Evolutionary conservation across 495 filamentous ascomycete genomes (phyloP).

Genomic region (Tuber brumale): DNA sequence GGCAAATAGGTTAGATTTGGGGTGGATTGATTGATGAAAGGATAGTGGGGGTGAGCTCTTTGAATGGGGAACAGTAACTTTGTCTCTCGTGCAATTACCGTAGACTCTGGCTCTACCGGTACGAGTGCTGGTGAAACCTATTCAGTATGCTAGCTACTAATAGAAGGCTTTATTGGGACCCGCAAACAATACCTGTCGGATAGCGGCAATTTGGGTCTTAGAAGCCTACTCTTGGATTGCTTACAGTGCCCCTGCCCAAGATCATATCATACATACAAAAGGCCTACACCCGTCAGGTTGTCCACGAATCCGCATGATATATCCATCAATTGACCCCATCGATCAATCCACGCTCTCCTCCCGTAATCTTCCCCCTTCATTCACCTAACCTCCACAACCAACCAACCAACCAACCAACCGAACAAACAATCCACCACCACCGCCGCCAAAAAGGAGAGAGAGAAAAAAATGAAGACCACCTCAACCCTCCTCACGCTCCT

Average conservation of each 20-base stretch:
- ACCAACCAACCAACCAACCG: not conserved
- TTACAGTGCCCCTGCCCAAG: not conserved
- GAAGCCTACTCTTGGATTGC: not conserved
- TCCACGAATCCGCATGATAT: not conserved
- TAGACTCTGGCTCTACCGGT: not conserved
- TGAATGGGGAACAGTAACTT: not conserved
- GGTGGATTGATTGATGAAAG: not conserved
- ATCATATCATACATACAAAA: not conserved
- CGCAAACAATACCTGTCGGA: not conserved
- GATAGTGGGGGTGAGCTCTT: not conserved
- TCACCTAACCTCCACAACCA: not conserved
- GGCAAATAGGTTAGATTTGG: not conserved
- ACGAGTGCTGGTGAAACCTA: not conserved
- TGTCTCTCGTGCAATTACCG: not conserved
- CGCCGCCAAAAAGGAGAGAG: not conserved
- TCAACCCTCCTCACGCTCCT: conserved; percentile 20
- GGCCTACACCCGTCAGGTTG: not conserved
- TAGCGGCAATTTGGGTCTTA: not conserved
- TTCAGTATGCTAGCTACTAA: not conserved
- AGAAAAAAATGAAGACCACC: conserved; percentile 21
- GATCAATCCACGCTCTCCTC: not conserved
- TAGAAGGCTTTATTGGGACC: not conserved
- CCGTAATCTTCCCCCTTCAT: not conserved
- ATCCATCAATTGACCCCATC: not conserved
- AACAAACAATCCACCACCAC: not conserved